Evolutionary conservation across 805 yeast genomes (phyloP).

Genomic region (Pichia thaimueangensis): DNA sequence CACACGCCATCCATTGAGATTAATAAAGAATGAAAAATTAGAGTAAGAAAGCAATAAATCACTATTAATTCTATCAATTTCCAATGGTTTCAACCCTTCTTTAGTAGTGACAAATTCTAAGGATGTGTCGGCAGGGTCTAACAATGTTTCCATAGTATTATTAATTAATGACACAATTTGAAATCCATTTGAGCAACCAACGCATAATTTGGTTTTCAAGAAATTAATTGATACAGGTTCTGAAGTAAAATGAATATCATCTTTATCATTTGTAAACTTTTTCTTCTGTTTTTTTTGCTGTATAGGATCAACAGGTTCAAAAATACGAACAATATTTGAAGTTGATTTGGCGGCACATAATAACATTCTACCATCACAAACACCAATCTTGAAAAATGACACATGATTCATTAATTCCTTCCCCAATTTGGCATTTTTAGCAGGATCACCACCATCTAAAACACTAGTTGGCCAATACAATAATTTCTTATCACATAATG

Average conservation of each 20-base stretch:
- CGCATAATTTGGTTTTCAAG: constrained; percentile 79
- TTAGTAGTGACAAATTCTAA: constrained; percentile 84
- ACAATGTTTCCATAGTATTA: constrained; percentile 76
- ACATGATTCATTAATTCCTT: constrained; percentile 84
- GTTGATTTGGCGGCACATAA: constrained; percentile 88
- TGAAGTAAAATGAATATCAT: constrained; percentile 74
- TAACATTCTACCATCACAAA: constrained; percentile 80
- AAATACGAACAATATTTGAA: constrained; percentile 69
- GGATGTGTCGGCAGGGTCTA: constrained; percentile 98
- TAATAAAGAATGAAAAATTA: constrained; percentile 91
- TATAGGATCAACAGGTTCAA: constrained; percentile 83
- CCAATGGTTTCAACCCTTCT: constrained; percentile 75
- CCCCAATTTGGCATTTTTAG: constrained; percentile 53
- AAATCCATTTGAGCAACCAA: constrained; percentile 95
- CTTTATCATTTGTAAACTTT: constrained; percentile 58
- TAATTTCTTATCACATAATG: constrained; percentile 74
- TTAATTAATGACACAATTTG: constrained; percentile 86
- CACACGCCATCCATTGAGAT: constrained; percentile 94
- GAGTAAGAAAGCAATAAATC: constrained; percentile 86
- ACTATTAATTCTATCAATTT: constrained; percentile 82
- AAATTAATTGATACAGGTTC: constrained; percentile 92
- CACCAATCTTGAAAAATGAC: constrained; percentile 85
- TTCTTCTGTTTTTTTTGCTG: constrained; percentile 56
- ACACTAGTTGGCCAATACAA: constrained; percentile 75
- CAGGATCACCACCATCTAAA: constrained; percentile 41